Evolutionary conservation across 805 yeast species (phyloP).

Genomic region (Starmerella floricola): DNA sequence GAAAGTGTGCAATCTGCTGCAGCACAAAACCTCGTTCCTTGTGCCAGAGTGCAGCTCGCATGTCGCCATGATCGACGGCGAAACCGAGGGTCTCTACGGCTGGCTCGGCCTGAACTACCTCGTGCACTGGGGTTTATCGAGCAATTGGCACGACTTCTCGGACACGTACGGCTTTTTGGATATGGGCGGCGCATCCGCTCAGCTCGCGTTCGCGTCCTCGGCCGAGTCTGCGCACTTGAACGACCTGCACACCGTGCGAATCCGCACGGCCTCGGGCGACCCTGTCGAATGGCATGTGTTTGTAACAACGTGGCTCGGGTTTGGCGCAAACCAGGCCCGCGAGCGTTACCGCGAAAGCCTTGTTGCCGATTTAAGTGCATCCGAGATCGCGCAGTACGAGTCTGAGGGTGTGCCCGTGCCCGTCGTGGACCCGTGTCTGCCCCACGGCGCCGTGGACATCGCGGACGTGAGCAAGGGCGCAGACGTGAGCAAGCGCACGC

Average conservation of each 20-base stretch:
- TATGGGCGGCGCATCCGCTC: conserved; percentile 99
- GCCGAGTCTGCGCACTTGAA: conserved; percentile 42
- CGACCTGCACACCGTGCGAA: conserved; percentile 51
- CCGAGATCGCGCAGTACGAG: conserved; percentile 7
- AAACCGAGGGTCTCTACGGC: conserved; percentile 87
- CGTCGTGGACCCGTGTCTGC: conserved; percentile 70
- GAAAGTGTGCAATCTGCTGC: conserved; percentile 48
- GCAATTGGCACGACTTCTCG: conserved; percentile 21
- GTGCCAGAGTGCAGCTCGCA: conserved; percentile 52
- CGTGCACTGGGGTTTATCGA: conserved; percentile 39
- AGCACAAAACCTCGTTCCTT: conserved; percentile 43
- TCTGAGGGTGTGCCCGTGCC: conserved; percentile 14
- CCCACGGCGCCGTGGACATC: conserved; percentile 37
- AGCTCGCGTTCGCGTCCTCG: conserved; percentile 77
- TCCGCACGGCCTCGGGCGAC: conserved; percentile 60
- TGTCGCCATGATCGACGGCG: conserved; percentile 83
- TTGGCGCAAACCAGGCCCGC: conserved; percentile 92
- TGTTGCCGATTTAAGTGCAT: conserved; percentile 7
- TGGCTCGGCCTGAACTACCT: conserved; percentile 89
- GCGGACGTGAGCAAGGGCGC: conserved; percentile 6
- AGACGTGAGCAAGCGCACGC: conserved; percentile 7
- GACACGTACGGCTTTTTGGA: conserved; percentile 81
- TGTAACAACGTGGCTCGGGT: conserved; percentile 94
- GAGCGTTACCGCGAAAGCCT: conserved; percentile 48
- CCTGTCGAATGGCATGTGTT: conserved; percentile 71